Base-by-base conservation (phyloP, 225 moss, liverwort and hornwort genomes). In the Climacium dendroides region DNA sequence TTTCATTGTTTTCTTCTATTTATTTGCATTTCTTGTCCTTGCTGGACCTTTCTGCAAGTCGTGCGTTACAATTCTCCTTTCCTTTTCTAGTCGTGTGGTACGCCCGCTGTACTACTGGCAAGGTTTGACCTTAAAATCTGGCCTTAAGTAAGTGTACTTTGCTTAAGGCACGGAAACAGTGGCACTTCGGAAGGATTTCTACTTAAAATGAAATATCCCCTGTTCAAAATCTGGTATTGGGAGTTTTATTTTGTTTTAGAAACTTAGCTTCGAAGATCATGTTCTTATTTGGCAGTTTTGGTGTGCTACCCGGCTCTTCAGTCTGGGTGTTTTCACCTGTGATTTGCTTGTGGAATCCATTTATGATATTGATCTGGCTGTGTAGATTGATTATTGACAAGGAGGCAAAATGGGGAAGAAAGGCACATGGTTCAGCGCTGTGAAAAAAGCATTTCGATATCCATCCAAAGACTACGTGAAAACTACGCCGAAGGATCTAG, bases 381-480 rank as follows among this genome's bases (percentile, higher is more conserved):
- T 89, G 85, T 59, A 92, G 92, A 72, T 85, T 85, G 82, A 74
- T 85, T 82, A 74, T 85, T 82, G 82, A 82, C 67, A 79, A 70
- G 84, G 80, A 77, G 82, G 19, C 85, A 86, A 75, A 39, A 92
- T 92, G 92, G 92, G 92, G 69, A 92, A 92, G 86, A 92, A 89
- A 87, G 90, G 92, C 50, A 88, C 89, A 79, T 94, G 94, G 94
- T 90, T 94, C 61, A 92, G 89, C 74, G 92, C 92, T 86, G 92
- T 94, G 78, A 94, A 91, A 29, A 94, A 89, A 67, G 94, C 91
- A 66, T 94, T 94, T 34, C 91, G 94, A 48, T 92, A 91, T n/a
- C 89, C 92, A 65, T 92, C 94, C 78, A 94, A 94, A 73, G 94
- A 96, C 87, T 76, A 83, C 30, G 92, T 90, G 37, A 95, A 89